Evolutionary conservation across 371 early-diverging fungal genomes (phyloP).

Genomic region (Mucor sp.): DNA sequence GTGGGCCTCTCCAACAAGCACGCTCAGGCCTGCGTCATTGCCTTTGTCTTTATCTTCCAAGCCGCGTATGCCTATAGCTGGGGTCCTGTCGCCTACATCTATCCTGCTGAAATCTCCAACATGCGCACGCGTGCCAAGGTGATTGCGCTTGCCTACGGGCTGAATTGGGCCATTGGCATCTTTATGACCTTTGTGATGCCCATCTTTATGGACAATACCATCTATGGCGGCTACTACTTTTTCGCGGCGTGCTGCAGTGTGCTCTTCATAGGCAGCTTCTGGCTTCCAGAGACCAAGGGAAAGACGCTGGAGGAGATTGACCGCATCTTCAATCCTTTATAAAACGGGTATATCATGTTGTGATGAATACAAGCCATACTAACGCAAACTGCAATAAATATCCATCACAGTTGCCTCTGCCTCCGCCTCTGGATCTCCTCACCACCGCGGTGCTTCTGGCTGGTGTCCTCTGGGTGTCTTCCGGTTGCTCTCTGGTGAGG

Average conservation of each 20-base stretch:
- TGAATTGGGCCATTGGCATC: constrained; percentile 67
- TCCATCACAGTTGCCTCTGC: neutral
- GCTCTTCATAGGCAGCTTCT: constrained; percentile 44
- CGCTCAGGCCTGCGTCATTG: constrained; percentile 42
- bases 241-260: constrained; percentile 52
- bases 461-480: neutral
- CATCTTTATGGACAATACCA: constrained; percentile 57
- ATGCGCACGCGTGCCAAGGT: constrained; percentile 52
- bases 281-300: constrained; percentile 59
- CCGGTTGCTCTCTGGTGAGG: neutral
- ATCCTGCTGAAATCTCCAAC: constrained; percentile 73
- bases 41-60: constrained; percentile 49
- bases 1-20: constrained; percentile 26
- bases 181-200: constrained; percentile 48
- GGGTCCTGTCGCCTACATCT: constrained; percentile 55
- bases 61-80: constrained; percentile 64
- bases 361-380: neutral
- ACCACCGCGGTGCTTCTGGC: neutral
- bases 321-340: constrained; percentile 47
- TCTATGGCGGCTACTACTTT: constrained; percentile 58
- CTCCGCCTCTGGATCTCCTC: constrained; percentile 20
- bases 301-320: constrained; percentile 62
- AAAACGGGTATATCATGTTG: neutral
- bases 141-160: constrained; percentile 51
- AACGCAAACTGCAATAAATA: constrained; percentile 3